phyloP scores from a whole-genome alignment of 257 asterid genomes.

The Handroanthus guayacan region DNA sequence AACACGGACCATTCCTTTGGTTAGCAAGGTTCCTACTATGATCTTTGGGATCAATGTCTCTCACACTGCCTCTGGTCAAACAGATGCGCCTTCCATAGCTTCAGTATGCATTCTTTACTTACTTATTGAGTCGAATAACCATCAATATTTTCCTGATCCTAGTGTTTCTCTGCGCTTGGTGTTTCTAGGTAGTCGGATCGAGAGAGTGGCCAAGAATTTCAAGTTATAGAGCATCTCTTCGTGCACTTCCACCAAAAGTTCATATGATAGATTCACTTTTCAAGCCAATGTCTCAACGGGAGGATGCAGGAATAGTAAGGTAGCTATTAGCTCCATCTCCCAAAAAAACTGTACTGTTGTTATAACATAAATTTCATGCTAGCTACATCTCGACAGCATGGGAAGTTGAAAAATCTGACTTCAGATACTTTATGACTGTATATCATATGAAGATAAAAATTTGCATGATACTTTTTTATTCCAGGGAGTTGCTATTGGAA shows the following conservation, averaged over 20 bases:
- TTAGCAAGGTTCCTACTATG: conserved; percentile 55
- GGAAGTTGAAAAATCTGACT: not conserved
- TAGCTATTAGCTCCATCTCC: not conserved
- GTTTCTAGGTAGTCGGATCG: conserved; percentile 59
- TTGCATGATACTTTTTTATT: not conserved
- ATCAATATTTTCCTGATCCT: not conserved
- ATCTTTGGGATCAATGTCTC: conserved; percentile 52
- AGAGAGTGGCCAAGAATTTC: conserved; percentile 65
- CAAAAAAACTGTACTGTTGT: no score
- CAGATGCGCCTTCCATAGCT: conserved; percentile 55
- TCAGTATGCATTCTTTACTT: conserved; percentile 48
- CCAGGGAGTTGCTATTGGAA: conserved; percentile 59
- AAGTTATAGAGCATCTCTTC: conserved; percentile 50
- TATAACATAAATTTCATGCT: no score
- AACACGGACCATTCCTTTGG: conserved; percentile 42
- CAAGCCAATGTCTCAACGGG: conserved; percentile 46
- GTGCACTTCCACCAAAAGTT: conserved; percentile 46
- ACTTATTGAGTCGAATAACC: not conserved
- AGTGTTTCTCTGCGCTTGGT: not conserved
- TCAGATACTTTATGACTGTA: not conserved
- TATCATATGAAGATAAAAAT: not conserved
- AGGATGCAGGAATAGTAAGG: conserved; percentile 59
- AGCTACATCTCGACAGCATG: not conserved
- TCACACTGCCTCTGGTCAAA: conserved; percentile 39
- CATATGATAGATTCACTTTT: conserved; percentile 53